Base-by-base conservation (phyloP, 441 rosid genomes). In the Jatropha podagrica region DNA sequence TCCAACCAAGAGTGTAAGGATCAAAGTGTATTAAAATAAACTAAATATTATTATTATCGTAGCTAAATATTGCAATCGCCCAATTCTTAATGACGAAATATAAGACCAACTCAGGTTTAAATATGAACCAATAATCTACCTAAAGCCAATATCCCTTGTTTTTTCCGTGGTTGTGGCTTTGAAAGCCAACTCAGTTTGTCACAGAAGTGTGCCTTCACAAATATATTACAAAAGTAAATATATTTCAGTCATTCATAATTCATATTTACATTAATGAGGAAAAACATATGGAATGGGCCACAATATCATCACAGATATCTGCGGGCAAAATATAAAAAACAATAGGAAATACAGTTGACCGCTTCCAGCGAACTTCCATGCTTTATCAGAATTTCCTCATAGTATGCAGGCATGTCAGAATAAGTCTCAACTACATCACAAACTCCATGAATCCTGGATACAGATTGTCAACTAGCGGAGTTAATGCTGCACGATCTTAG, bases 251-350 rank as follows among this genome's bases (percentile, higher is more conserved):
- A 12, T n/a, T n/a, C 14, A 70, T 11, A 0, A 15, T 41, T 71
- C 66, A 42, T 60, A 32, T 41, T 59, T 61, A 72, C 68, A 72
- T 60, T 61, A 27, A 51, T 51, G 11, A 48, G 20, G 18, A 64
- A 62, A 64, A 6, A 13, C 6, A 49, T 27, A 23, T 27, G 40
- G 40, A 23, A 61, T 26, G 27, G 20, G 55, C 17, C 10, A 20
- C 14, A 41, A 7, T 11, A 71, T 6, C 38, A 15, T 14, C 12
- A 51, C 15, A 8, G 10, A 27, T 49, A 51, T 58, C 18, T 1
- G 23, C 27, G 9, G 0, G 15, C 23, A 1, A 44, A 58, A 4
- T 59, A 15, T 32, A 17, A 32, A 13, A 10, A 58, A 8, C 42
- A 12, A 38, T n/a, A 11, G 42, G 56, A 46, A 15, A 60, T 42